These are phyloP conservation scores for Bryum argenteum DNA, from an alignment of 225 moss, liverwort and hornwort genomes.

Conservation along the genomic window DNA sequence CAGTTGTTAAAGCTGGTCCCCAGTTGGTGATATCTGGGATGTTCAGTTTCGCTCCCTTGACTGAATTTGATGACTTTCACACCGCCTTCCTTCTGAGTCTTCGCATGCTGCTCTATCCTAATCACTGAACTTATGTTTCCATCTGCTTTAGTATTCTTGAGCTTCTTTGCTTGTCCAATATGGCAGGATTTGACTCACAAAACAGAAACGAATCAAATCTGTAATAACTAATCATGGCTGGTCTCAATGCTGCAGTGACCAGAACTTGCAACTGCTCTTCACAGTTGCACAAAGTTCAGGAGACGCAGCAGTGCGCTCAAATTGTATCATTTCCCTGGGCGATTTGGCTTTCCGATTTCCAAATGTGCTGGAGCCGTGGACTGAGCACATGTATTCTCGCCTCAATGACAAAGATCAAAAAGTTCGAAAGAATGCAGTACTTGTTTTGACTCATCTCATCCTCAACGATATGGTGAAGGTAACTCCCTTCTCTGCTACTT, in stretches of 20 bases:
- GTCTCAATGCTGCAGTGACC: constrained; percentile 66
- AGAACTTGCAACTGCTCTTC: constrained; percentile 87
- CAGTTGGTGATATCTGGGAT: constrained; percentile 21
- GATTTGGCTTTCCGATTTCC: constrained; percentile 97
- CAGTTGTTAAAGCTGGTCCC: constrained; percentile 19
- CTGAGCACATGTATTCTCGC: constrained; percentile 91
- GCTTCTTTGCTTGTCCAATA: constrained; percentile 1
- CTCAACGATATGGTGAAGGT: constrained; percentile 99
- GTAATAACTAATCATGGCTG: constrained; percentile 24
- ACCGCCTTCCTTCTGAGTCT: constrained; percentile 14
- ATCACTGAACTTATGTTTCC: constrained; percentile 17
- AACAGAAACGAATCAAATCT: background rate
- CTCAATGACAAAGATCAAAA: constrained; percentile 77
- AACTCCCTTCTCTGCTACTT: constrained; percentile 11
- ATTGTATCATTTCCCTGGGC: constrained; percentile 92
- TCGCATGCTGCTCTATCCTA: background rate
- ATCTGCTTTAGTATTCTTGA: constrained; percentile 22
- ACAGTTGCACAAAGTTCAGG: constrained; percentile 86
- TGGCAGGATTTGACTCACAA: background rate
- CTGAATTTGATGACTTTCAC: background rate
- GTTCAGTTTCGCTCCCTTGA: background rate
- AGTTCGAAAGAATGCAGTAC: constrained; percentile 93
- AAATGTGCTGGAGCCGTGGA: constrained; percentile 95
- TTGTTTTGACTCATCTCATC: constrained; percentile 95
- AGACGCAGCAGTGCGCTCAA: constrained; percentile 89